Base-by-base conservation (phyloP, 176 grass and related monocot species). In the Carex scoparia region DNA sequence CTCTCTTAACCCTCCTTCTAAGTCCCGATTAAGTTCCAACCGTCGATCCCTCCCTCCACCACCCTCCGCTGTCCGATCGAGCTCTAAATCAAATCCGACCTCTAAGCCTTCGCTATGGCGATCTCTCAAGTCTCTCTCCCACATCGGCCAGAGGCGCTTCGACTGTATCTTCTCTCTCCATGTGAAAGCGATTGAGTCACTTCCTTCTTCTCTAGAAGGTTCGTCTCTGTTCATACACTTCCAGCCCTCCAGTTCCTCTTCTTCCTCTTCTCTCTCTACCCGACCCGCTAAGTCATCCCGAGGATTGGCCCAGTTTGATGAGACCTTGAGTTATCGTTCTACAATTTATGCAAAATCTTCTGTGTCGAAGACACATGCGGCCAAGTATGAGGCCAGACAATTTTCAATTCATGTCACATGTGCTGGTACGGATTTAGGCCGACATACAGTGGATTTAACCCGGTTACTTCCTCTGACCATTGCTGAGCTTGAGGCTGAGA, bases 361-460 rank as follows among this genome's bases (percentile, higher is more conserved):
- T 71, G 89, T 67, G 61, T 87, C 79, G 73, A 90, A 2, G 80
- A 86, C 42, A 48, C 60, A 84, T 16, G 87, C 88, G 0, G 91
- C 92, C 76, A 99, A 95, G 90, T 99, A 99, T 77, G 96, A 99
- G 87, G 83, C 96, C 0, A 87, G 96, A 10, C 85, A 88, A 35
- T 99, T 99, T 67, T 10, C 69, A 12, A 88, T 99, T 87, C 42
- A 84, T 31, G 85, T 87, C 73, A 55, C 87, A 61, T 84, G 93
- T 61, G 85, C 86, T 9, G 87, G 85, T 15, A 82, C 91, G 66
- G 91, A 99, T 64, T 94, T 99, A 40, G 96, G 96, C 16, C 84
- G 72, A 4, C 88, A 95, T 75, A 90, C 91, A 14, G 93, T 99
- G 1, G 96, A 99, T 82, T 81, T 95, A 48, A 94, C 91, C 38